Base-by-base conservation (phyloP, 495 filamentous ascomycete genomes). In the Chaetomium tenue region DNA sequence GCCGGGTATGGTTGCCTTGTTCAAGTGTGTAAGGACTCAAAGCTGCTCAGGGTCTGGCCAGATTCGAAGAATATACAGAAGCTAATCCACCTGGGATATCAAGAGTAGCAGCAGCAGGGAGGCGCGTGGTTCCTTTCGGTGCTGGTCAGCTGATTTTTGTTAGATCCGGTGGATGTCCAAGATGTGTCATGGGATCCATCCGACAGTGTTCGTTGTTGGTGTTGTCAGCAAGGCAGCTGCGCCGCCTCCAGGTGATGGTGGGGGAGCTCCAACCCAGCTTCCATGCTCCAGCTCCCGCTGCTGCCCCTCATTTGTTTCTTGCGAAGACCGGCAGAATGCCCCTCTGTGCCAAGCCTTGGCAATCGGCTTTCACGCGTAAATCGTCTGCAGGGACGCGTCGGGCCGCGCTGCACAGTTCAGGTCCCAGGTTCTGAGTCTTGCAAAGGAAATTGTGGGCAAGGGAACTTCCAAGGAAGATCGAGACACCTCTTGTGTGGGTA, bases 331-430 rank as follows among this genome's bases (percentile, higher is more conserved):
- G 25, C 55, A 55, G 12, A n/a, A 18, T 63, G 50, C 65, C 65
- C 63, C 66, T 62, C 70, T 64, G 5, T 40, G 26, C 26, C 44
- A 51, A 25, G 44, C 8, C 30, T 60, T 51, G 42, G 58, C 28
- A 2, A 18, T 7, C 11, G 0, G 28, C 18, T 26, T 25, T 3
- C 2, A 64, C 68, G 68, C 68, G 68, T 68, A 59, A 60, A 70
- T 33, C 61, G 61, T 20, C 22, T 68, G 68, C 66, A 70, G 68
- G 33, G 51, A 66, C 68, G 68, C 68, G 68, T 67, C 54, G 33
- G 54, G 23, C 18, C 15, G 22, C n/a, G 16, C 48, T 26, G 22
- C 5, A 37, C 33, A 37, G 33, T 26, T 51, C n/a, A n/a, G n/a
- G n/a, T n/a, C n/a, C n/a, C n/a, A n/a, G n/a, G n/a, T n/a, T n/a